Conservation (phyloP, 2,329 filamentous ascomycete species). For the Blastomyces parvus region DNA sequence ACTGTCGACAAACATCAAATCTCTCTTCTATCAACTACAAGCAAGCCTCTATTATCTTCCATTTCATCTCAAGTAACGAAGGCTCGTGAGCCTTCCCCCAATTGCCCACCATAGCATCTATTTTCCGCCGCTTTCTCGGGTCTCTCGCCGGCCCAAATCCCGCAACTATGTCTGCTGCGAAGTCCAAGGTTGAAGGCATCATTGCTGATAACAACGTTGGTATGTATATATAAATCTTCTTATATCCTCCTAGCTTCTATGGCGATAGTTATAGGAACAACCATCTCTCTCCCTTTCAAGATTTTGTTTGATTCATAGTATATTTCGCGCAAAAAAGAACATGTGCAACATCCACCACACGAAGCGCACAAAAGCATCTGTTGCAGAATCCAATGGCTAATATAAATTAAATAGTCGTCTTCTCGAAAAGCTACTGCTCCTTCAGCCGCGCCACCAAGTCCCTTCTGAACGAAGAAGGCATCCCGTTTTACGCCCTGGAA, state of each 20-base stretch:
- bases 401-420: constrained; percentile 58
- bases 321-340: not conserved
- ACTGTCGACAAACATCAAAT: not conserved
- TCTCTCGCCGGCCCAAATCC: constrained; percentile 47
- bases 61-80: not conserved
- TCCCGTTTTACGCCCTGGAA: constrained; percentile 68
- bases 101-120: constrained; percentile 51
- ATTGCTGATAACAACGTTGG: constrained; percentile 84
- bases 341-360: not conserved
- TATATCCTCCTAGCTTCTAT: not conserved
- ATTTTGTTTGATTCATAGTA: not conserved
- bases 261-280: not conserved
- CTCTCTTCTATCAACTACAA: not conserved
- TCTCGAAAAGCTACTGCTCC: constrained; percentile 94
- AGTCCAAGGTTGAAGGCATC: constrained; percentile 71
- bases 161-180: constrained; percentile 70
- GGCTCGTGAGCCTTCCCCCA: not conserved
- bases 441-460: constrained; percentile 77
- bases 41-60: not conserved
- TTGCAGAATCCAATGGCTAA: not conserved
- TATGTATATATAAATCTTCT: constrained; percentile 36
- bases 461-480: constrained; percentile 58
- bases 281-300: too few species aligned
- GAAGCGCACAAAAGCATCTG: not conserved
- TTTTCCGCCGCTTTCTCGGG: constrained; percentile 64